phyloP scores from a whole-genome alignment of 176 grass and related monocot genomes.

The Panicum miliaceum region DNA sequence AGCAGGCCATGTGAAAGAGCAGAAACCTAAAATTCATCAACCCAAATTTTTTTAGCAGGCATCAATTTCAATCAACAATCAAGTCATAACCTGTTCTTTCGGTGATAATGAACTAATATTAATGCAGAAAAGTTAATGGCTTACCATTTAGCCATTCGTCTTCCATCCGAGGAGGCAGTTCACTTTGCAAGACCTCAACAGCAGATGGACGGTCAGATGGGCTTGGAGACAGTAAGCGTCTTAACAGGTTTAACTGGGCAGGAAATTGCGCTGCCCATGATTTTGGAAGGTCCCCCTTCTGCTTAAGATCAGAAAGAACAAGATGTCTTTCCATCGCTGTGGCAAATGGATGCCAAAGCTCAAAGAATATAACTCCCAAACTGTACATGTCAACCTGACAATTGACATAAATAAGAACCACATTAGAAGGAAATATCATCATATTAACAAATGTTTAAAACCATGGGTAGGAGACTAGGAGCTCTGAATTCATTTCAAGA shows the following conservation, averaged over 20 bases:
- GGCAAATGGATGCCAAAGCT: slow-evolving; percentile 96
- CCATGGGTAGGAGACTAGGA: too few relatives aligned
- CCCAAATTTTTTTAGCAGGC: background rate
- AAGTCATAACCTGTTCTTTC: slow-evolving; percentile 22
- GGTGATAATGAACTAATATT: background rate
- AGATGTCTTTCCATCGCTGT: slow-evolving; percentile 92
- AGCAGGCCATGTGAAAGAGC: background rate
- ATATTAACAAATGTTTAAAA: slow-evolving; percentile 25
- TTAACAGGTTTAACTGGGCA: slow-evolving; percentile 65
- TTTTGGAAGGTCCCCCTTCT: slow-evolving; percentile 66
- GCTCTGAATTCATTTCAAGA: slow-evolving; percentile 2
- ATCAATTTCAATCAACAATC: slow-evolving; percentile 6
- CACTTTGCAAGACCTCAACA: slow-evolving; percentile 81
- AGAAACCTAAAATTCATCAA: slow-evolving; percentile 18
- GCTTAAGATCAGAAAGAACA: slow-evolving; percentile 97
- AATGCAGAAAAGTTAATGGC: slow-evolving; percentile 34
- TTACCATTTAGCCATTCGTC: slow-evolving; percentile 98
- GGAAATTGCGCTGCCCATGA: slow-evolving; percentile 74
- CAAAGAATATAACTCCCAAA: slow-evolving; percentile 96
- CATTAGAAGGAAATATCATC: background rate
- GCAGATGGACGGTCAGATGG: slow-evolving; percentile 95
- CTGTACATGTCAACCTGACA: slow-evolving; percentile 98
- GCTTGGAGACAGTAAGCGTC: slow-evolving; percentile 64
- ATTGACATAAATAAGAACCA: slow-evolving; percentile 26
- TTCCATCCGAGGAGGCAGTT: slow-evolving; percentile 91